Base-by-base conservation (phyloP, 441 rosid species). In the Croton laevigatus region DNA sequence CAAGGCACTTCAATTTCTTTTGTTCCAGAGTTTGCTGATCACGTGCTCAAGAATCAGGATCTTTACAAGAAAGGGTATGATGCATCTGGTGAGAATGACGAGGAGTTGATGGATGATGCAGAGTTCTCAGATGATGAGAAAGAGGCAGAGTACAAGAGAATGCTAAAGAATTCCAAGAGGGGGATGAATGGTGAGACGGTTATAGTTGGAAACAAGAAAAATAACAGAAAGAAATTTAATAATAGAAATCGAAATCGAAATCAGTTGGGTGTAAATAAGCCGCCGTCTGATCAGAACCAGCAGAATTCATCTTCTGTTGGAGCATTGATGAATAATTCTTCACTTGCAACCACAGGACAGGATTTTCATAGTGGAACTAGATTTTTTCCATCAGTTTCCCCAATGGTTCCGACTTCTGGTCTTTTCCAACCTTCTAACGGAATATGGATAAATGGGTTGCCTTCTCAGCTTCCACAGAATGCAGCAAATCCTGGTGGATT, bases 61-160 rank as follows among this genome's bases (percentile, higher is more conserved):
- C 81, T 96, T 64, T 82, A 90, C 85, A 86, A 82, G 79, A 96
- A 96, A 88, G 98, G 98, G 14, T 93, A 91, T 62, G 98, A 96
- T 87, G 97, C 97, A 52, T 93, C 99, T 63, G 97, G 97, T 58
- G 96, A 93, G 70, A 83, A 93, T 70, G 98, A 96, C 68, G 99
- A 96, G 83, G 98, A 93, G 88, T 23, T 89, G 58, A 72, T 86
- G 7, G 89, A 90, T 7, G 96, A 93, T 80, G 86, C 73, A 16
- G 98, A 96, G 82, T 96, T 96, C 78, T 96, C 98, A 5, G 98
- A 96, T 78, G 99, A 96, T 72, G 97, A 93, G 81, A 88, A 89
- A 78, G 99, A 92, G 80, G 94, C 96, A 0, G 95, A 91, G 80
- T 82, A 86, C 79, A 83, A 65, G 85, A 88, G 85, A 71, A 81